These are phyloP conservation scores for Penicillium hordei DNA, from an alignment of 2,329 filamentous ascomycete species.

Conservation along the genomic window DNA sequence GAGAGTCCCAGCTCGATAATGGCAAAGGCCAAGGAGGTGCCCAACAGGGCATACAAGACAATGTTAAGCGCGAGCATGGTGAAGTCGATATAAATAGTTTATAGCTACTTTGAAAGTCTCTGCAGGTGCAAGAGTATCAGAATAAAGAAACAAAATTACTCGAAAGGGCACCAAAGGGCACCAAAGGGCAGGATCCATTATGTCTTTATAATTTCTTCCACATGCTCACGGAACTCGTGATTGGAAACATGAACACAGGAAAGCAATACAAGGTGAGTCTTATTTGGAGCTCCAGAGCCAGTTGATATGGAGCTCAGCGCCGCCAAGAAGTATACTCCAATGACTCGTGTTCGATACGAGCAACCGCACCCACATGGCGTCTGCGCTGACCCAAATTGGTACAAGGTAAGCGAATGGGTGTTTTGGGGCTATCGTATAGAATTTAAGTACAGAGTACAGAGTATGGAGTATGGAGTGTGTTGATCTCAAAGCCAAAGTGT, in stretches of 20 bases:
- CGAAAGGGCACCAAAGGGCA: not conserved
- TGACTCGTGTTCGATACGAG: slow-evolving; percentile 18
- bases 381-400: slow-evolving; percentile 14
- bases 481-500: not conserved
- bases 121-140: not conserved
- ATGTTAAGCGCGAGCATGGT: slow-evolving; percentile 27
- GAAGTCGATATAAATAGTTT: not conserved
- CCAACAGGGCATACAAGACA: slow-evolving; percentile 26
- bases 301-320: not conserved
- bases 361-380: slow-evolving; percentile 15
- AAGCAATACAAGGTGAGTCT: slow-evolving; percentile 3
- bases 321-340: slow-evolving; percentile 7
- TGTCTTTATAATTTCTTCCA: slow-evolving; percentile 14
- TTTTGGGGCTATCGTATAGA: not conserved
- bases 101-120: not conserved
- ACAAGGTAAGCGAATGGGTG: slow-evolving; percentile 23
- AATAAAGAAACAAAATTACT: not conserved
- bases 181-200: slow-evolving; percentile 7
- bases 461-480: no score
- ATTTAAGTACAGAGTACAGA: not conserved
- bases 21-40: slow-evolving; percentile 26
- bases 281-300: not conserved
- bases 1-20: slow-evolving; percentile 32
- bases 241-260: no score
- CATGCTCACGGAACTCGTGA: slow-evolving; percentile 4